Evolutionary conservation across 352 stramenopile genomes (phyloP), one percentile per base, ranked within the genome.

Genomic region (Pythium dissimile): DNA sequence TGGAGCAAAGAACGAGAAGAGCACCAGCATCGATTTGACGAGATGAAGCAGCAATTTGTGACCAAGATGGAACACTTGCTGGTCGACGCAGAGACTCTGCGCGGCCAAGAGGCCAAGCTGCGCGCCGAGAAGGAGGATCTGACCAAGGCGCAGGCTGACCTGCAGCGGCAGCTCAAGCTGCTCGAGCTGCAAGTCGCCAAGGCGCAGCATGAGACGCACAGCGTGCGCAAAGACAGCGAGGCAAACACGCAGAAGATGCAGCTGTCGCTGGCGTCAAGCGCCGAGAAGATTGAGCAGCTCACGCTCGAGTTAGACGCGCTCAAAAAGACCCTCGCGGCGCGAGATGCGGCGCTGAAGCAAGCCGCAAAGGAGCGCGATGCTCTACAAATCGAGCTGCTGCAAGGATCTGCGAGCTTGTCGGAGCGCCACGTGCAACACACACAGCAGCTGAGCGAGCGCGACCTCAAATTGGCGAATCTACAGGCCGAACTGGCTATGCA

Each of bases 61-160:
- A 59, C 68, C 34, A 84, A 88, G 46, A 89, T 89, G 35, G 80
- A 92, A 66, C 62, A 54, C 3, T 45, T 92, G 49, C 42, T 89
- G 18, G 50, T 56, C 9, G 76, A 92, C 2, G 43, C 67, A 15
- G 77, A 89, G 60, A 41, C 49, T 15, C 45, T 89, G 30, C 69
- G 80, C 5, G 54, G 44, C 15, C 59, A 64, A 6, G 78, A 90
- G 47, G 60, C 66, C 3, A 74, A 77, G 26, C 66, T 94, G 34
- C 72, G 78, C 2, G 51, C 59, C 12, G 77, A 94, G 13, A 89
- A 88, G 49, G 72, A 87, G 7, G 59, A 50, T 3, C 59, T 83
- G 20, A 46, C 74, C 1, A 65, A 67, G 39, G 58, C 35, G 11
- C 68, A 80, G 55, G 61, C 67, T 11, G 72, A 76, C 37, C 52